Evolutionary conservation across 2,329 filamentous ascomycete species (phyloP).

Genomic region (Aspergillus pseudotamarii): DNA sequence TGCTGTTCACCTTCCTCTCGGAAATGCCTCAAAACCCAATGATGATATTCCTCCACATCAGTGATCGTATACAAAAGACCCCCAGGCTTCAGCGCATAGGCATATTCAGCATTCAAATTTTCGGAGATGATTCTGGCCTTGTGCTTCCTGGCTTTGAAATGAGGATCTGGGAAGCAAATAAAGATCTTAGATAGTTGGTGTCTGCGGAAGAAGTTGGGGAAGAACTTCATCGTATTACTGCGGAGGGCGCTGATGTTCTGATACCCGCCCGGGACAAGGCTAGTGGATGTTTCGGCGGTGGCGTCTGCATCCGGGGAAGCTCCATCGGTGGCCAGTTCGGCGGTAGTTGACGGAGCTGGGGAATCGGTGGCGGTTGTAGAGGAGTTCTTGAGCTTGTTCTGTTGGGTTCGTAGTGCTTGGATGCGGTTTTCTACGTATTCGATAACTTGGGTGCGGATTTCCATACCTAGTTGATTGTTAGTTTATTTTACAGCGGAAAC

Average conservation of each 20-base stretch:
- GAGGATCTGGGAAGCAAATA: conserved; percentile 96
- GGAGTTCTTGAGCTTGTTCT: conserved; percentile 30
- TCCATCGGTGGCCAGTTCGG: conserved; percentile 6
- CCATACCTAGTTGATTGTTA: conserved; percentile 70
- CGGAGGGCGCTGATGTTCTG: conserved; percentile 88
- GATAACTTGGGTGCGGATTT: conserved; percentile 88
- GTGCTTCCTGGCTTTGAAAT: conserved; percentile 97
- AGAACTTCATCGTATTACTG: conserved; percentile 97
- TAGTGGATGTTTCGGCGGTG: conserved; percentile 11
- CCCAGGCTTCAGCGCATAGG: conserved; percentile 79
- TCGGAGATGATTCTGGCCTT: conserved; percentile 92
- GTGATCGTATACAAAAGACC: conserved; percentile 95
- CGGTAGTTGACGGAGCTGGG: neutral
- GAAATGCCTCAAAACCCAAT: conserved; percentile 91
- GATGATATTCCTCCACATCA: conserved; percentile 89
- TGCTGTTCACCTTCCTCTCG: conserved; percentile 81
- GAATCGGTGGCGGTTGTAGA: conserved; percentile 12
- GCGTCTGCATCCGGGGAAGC: neutral
- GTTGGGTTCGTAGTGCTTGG: conserved; percentile 68
- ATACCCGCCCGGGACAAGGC: conserved; percentile 55
- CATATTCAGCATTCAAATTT: conserved; percentile 89
- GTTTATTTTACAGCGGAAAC: neutral
- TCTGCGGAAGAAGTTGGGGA: conserved; percentile 93
- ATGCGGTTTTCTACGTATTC: conserved; percentile 90
- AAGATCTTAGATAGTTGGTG: conserved; percentile 87